Percentiles rank a stretch among this genome's conserved stretches.
These are phyloP conservation scores for Wickerhamomyces subpelliculosus DNA, from an alignment of 805 yeast species.

Conservation along the genomic window DNA sequence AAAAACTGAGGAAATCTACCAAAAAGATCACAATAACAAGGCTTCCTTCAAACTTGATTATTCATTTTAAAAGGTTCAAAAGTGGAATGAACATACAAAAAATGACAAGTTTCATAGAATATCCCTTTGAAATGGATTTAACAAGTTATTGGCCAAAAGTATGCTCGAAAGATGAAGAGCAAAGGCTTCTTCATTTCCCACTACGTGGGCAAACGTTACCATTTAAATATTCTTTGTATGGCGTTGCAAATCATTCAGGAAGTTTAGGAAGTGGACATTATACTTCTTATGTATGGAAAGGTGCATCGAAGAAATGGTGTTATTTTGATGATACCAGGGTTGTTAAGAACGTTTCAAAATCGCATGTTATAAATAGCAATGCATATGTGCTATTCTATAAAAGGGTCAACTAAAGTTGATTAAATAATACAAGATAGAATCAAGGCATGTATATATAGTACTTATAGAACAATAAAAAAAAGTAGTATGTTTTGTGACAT, in stretches of 20 bases:
- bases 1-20: slow-evolving; percentile 51
- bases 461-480: no score
- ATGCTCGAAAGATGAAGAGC: slow-evolving; percentile 33
- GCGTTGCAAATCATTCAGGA: slow-evolving; percentile 82
- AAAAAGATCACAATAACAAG: slow-evolving; percentile 70
- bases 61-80: slow-evolving; percentile 80
- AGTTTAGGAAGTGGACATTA: slow-evolving; percentile 83
- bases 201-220: slow-evolving; percentile 79
- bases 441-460: no score
- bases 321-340: slow-evolving; percentile 75
- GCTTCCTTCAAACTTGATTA: slow-evolving; percentile 70
- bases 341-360: slow-evolving; percentile 40
- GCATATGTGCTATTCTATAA: slow-evolving; percentile 82
- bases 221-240: slow-evolving; percentile 67
- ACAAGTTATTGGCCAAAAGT: slow-evolving; percentile 65
- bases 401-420: slow-evolving; percentile 21
- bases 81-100: slow-evolving; percentile 26
- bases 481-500: no score
- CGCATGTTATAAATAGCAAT: slow-evolving; percentile 57
- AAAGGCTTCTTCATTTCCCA: slow-evolving; percentile 39
- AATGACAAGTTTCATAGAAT: slow-evolving; percentile 48
- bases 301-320: slow-evolving; percentile 52
- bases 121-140: slow-evolving; percentile 61
- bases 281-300: slow-evolving; percentile 71
- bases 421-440: no score